These are phyloP conservation scores for Neonectria coccinea DNA, from an alignment of 2,329 filamentous ascomycete genomes.

Conservation along the genomic window DNA sequence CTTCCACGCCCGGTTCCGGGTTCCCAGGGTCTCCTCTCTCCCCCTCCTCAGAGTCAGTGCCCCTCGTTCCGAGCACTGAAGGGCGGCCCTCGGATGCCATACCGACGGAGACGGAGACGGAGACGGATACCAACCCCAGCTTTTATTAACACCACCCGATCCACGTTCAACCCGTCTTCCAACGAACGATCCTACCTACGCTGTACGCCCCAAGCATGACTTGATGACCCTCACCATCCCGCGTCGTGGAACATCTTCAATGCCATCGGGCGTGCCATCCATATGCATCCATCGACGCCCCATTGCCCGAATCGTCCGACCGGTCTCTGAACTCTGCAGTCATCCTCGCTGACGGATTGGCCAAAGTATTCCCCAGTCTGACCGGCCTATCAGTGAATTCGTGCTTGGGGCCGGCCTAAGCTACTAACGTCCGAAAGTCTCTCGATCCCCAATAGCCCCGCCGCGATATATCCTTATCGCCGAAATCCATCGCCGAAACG, in stretches of 20 bases:
- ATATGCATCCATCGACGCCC: constrained; percentile 18
- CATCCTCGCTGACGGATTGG: constrained; percentile 7
- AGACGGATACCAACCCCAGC: not conserved
- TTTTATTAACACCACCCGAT: not conserved
- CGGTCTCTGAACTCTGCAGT: constrained; percentile 5
- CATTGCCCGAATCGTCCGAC: constrained; percentile 10
- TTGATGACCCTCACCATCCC: not conserved
- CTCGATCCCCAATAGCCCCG: constrained; percentile 12
- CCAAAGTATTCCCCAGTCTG: constrained; percentile 3
- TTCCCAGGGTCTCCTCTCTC: constrained; percentile 27
- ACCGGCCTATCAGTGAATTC: constrained; percentile 10
- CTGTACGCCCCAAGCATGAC: too few species aligned
- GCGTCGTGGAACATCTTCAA: not conserved
- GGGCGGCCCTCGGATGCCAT: not conserved
- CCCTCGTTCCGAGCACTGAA: not conserved
- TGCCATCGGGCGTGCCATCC: not conserved
- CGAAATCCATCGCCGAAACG: constrained; percentile 30
- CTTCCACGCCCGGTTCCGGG: constrained; percentile 29
- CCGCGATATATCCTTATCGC: constrained; percentile 32
- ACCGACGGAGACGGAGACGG: too few species aligned
- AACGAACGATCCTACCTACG: too few species aligned
- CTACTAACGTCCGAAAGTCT: constrained; percentile 13
- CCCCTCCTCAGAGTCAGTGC: constrained; percentile 5
- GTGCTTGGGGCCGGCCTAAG: constrained; percentile 3
- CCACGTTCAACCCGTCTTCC: too few species aligned